A percentile compares a stretch with the other conserved stretches of the same genome.
phyloP scores from a whole-genome alignment of 371 early-diverging fungal genomes.

The Mortierella sp. region DNA sequence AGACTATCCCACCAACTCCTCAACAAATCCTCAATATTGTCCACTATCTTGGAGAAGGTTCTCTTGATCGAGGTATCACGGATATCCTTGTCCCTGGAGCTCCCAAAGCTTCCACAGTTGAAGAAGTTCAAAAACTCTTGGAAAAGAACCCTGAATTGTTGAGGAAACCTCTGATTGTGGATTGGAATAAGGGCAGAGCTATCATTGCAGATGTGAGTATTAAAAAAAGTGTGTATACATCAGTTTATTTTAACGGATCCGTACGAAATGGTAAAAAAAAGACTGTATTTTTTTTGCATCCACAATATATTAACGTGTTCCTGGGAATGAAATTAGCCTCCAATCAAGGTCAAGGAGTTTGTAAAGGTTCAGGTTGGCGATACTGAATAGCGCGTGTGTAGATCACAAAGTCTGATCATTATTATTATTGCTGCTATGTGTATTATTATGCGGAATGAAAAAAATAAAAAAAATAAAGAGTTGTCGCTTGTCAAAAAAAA shows the following conservation, averaged over 20 bases:
- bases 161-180: constrained; percentile 42
- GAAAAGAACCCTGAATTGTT: constrained; percentile 20
- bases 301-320: background rate
- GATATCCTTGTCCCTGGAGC: constrained; percentile 13
- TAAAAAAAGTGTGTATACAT: background rate
- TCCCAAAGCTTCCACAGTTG: constrained; percentile 17
- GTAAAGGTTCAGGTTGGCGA: background rate
- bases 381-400: background rate
- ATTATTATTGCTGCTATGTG: too few species aligned
- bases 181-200: constrained; percentile 42
- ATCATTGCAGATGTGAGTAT: constrained; percentile 30
- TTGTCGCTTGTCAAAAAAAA: too few species aligned
- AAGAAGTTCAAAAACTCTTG: constrained; percentile 29
- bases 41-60: constrained; percentile 19
- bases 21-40: constrained; percentile 17
- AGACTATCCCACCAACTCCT: constrained; percentile 17
- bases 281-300: background rate
- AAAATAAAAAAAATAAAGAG: too few species aligned
- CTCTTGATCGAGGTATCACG: background rate
- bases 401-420: too few species aligned
- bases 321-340: constrained; percentile 15
- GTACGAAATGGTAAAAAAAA: background rate
- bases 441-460: too few species aligned
- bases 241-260: background rate
- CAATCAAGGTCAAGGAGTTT: constrained; percentile 17